Base-by-base conservation (phyloP, 768 basidiomycete genomes). In the Phlebiopsis flavidoalba region DNA sequence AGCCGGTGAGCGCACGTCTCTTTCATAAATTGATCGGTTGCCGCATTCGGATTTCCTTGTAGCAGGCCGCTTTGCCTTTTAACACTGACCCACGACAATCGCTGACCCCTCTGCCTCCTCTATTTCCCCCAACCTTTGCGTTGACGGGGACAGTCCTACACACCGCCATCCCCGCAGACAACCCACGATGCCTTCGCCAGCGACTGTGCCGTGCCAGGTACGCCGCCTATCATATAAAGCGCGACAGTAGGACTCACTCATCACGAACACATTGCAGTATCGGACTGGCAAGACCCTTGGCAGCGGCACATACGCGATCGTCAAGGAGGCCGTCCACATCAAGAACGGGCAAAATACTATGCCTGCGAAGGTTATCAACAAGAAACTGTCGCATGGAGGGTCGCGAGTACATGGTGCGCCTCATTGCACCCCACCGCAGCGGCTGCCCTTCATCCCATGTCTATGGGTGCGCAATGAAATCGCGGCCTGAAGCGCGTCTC, bases 321-420 rank as follows among this genome's bases (percentile, higher is more conserved):
- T 94, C 52, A 94, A 93, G 75, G 94, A 97, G 78, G 95, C 95
- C 49, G 91, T 95, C 24, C 93, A 96, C 70, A 88, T 96, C 77
- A 87, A 89, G 77, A 93, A 94, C 0, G 86, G 86, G 21, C 84
- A 97, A 73, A 96, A 95, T 77, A 98, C 89, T 79, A 19, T n/a
- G 11, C 97, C 96, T 21, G 98, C 95, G 84, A 99, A 99, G 75
- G 97, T 98, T 69, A 95, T 98, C 77, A 98, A 96, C 86, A 98
- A 98, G 83, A 94, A 95, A 70, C 85, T 97, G n/a, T n/a, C n/a
- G n/a, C 60, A 97, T 97, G 95, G 91, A 96, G 72, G 96, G 96
- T 5, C 81, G 96, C 64, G 96, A 98, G 76, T 87, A 95, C 72
- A 98, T 99, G 96, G 96, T 95, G 21, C 66, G 85, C 70, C 19